Evolutionary conservation across 2,329 filamentous ascomycete genomes (phyloP), one percentile per base, ranked within the genome.

Genomic region (Atkinsonella texensis): DNA sequence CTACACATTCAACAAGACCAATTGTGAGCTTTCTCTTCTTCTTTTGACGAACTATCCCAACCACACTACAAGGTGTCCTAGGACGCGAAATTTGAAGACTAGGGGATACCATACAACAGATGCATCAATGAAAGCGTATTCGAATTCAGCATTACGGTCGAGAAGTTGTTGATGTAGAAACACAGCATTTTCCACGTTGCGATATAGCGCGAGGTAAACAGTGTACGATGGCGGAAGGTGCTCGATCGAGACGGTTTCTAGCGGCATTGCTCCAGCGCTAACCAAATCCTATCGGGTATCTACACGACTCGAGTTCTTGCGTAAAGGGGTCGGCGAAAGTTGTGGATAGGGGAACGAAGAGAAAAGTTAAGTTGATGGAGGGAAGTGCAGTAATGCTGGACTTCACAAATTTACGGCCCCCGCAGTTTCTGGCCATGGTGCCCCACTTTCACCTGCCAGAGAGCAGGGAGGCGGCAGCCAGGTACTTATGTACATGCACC

Each of bases 111-210:
- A 55, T 74, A 90, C 84, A 65, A 87, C 80, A 45, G 80, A 81
- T 18, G 89, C 89, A 69, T 98, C 91, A 46, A 98, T 79, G 58
- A 98, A 86, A 35, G 90, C 89, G 73, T 97, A 97, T 68, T 97
- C 89, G 60, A 90, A 97, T 9, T 84, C 83, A 11, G 80, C 63
- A 63, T 97, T 95, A 49, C 87, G 86, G 6, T 81, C 77, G n/a
- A 97, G 74, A 5, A 98, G 80, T 70, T 96, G 90, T 59, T 84
- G 75, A 49, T 89, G 84, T 43, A 98, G 74, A 62, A 85, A 89
- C 1, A 78, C 69, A 11, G 89, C 79, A 65, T 98, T 98, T 55
- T 77, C 66, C 52, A 97, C 80, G 64, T 87, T 72, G 20, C 74
- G 77, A 71, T 93, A 96, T 33, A 95, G 71, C 43, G 81, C 83